Percentiles rank a stretch among this genome's conserved stretches.
Conservation (phyloP, 768 basidiomycete genomes). For the Clavulina sp. region DNA sequence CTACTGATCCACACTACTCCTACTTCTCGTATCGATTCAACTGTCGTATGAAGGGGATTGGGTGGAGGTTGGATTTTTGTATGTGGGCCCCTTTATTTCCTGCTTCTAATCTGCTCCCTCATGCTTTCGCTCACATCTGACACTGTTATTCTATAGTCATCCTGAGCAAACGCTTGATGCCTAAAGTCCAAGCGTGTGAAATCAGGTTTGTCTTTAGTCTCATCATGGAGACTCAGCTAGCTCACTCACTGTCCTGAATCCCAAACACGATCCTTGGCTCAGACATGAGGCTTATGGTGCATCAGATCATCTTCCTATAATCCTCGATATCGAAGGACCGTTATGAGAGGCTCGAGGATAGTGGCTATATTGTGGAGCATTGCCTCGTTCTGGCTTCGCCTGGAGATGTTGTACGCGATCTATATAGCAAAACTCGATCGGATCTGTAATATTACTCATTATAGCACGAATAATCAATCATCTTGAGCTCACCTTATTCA, state of each 20-base stretch:
- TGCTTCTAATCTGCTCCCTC: conserved; percentile 5
- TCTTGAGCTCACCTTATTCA: too few species aligned
- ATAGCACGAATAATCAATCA: too few species aligned
- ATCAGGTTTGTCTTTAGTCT: conserved; percentile 32
- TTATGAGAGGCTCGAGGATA: too few species aligned
- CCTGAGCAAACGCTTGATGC: conserved; percentile 47
- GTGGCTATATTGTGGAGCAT: too few species aligned
- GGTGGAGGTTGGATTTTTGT: conserved; percentile 85
- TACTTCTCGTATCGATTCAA: conserved; percentile 77
- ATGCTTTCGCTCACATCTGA: not conserved
- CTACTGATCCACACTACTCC: conserved; percentile 53
- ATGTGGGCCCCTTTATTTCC: conserved; percentile 10
- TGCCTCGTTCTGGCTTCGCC: too few species aligned
- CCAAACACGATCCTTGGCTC: too few species aligned
- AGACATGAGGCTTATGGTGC: conserved; percentile 58
- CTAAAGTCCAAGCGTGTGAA: conserved; percentile 62
- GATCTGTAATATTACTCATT: too few species aligned
- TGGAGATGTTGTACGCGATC: too few species aligned
- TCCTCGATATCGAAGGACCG: conserved; percentile 48
- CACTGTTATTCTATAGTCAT: conserved; percentile 34
- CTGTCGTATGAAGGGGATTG: conserved; percentile 60
- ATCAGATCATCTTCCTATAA: conserved; percentile 70
- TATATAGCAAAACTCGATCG: too few species aligned
- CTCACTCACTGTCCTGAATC: not conserved
- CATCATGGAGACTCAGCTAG: not conserved